These are phyloP conservation scores for Oleoguttula mirabilis DNA, from an alignment of 495 filamentous ascomycete genomes.

Conservation along the genomic window DNA sequence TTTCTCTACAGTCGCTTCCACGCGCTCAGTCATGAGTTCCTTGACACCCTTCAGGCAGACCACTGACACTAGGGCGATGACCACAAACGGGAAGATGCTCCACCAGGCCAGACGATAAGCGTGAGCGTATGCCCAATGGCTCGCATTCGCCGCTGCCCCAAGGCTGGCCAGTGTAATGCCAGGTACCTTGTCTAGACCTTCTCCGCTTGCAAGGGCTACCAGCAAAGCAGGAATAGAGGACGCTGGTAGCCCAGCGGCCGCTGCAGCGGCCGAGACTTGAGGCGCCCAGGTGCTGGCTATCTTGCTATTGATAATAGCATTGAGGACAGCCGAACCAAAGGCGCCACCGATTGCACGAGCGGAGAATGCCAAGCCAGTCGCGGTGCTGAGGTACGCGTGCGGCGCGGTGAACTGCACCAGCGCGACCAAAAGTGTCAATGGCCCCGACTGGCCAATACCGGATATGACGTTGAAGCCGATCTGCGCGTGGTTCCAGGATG, in stretches of 20 bases:
- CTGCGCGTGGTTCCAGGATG: constrained; percentile 36
- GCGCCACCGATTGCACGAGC: constrained; percentile 44
- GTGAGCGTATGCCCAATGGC: constrained; percentile 18
- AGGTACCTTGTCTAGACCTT: constrained; percentile 9
- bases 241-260: constrained; percentile 9
- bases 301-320: constrained; percentile 41
- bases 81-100: constrained; percentile 42
- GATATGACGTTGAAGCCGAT: constrained; percentile 37
- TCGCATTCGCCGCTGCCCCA: constrained; percentile 14
- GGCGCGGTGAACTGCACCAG: constrained; percentile 43
- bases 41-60: constrained; percentile 36
- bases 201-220: constrained; percentile 8
- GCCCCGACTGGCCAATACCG: constrained; percentile 40
- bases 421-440: constrained; percentile 39
- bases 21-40: constrained; percentile 27
- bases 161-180: constrained; percentile 5
- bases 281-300: constrained; percentile 32
- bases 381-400: constrained; percentile 42
- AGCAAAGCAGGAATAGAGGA: constrained; percentile 12
- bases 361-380: constrained; percentile 43
- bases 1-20: constrained; percentile 27
- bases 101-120: constrained; percentile 38
- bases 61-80: constrained; percentile 37
- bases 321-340: constrained; percentile 42
- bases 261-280: constrained; percentile 11